phyloP scores from a whole-genome alignment of 2,329 filamentous ascomycete genomes.

The Tolypocladium album region DNA sequence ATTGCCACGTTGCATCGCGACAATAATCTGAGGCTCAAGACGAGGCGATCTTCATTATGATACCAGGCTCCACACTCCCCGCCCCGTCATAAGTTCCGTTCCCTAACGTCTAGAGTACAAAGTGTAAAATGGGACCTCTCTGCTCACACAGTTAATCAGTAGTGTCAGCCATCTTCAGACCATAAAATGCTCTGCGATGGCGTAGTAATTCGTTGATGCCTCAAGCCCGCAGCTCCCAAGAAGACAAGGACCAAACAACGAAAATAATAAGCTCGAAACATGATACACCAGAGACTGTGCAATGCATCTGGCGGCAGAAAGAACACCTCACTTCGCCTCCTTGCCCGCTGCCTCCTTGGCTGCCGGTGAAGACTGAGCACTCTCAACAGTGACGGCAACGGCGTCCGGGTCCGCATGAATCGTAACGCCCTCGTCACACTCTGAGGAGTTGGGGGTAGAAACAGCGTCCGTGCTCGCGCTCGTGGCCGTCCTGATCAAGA shows the following conservation, averaged over 20 bases:
- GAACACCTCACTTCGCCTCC: constrained; percentile 8
- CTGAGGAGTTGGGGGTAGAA: constrained; percentile 31
- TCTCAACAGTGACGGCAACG: constrained; percentile 25
- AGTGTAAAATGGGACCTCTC: constrained; percentile 19
- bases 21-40: not conserved
- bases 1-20: not conserved
- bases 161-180: constrained; percentile 22
- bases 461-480: constrained; percentile 30
- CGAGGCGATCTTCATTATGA: constrained; percentile 11
- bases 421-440: constrained; percentile 44
- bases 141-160: constrained; percentile 16
- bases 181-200: constrained; percentile 24
- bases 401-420: constrained; percentile 39
- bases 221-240: constrained; percentile 11
- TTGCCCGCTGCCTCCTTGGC: constrained; percentile 29
- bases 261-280: constrained; percentile 1
- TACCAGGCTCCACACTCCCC: constrained; percentile 9
- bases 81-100: constrained; percentile 13
- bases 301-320: not conserved
- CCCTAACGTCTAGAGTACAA: constrained; percentile 29
- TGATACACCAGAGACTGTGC: constrained; percentile 3
- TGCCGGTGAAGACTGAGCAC: constrained; percentile 37
- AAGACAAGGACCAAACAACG: constrained; percentile 1
- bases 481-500: constrained; percentile 20
- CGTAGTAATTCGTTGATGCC: constrained; percentile 14